These are phyloP conservation scores for Hypomontagnella submonticulosa DNA, from an alignment of 495 filamentous ascomycete species.

Conservation along the genomic window DNA sequence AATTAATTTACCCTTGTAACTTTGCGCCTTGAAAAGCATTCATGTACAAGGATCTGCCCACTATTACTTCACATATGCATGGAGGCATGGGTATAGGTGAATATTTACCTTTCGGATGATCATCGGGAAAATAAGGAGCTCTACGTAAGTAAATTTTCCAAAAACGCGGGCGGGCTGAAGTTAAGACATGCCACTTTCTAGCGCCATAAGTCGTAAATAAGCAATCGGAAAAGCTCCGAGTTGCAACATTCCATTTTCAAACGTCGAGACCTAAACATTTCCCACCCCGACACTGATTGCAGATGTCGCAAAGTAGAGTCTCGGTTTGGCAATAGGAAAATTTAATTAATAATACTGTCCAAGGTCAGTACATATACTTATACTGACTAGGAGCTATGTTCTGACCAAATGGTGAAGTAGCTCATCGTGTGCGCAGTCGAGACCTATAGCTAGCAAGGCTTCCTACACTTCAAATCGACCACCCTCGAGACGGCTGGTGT, in stretches of 20 bases:
- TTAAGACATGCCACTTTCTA: slow-evolving; percentile 20
- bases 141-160: neutral
- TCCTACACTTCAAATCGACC: slow-evolving; percentile 5
- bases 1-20: no score
- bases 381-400: neutral
- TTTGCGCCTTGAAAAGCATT: no score
- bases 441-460: slow-evolving; percentile 6
- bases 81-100: slow-evolving; percentile 1
- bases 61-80: neutral
- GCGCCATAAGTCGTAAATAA: neutral
- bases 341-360: no score
- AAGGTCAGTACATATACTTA: no score
- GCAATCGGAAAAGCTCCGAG: slow-evolving; percentile 31
- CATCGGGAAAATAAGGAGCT: slow-evolving; percentile 19
- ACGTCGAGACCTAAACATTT: no score
- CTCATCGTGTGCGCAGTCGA: slow-evolving; percentile 19
- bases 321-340: no score
- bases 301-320: no score
- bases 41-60: no score
- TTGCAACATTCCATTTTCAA: slow-evolving; percentile 24
- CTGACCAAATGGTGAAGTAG: slow-evolving; percentile 6
- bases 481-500: neutral
- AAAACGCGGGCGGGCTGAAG: no score
- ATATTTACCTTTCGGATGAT: slow-evolving; percentile 17
- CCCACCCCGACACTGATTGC: no score